Conservation (phyloP, 805 yeast species). For the Candida insectorum region DNA sequence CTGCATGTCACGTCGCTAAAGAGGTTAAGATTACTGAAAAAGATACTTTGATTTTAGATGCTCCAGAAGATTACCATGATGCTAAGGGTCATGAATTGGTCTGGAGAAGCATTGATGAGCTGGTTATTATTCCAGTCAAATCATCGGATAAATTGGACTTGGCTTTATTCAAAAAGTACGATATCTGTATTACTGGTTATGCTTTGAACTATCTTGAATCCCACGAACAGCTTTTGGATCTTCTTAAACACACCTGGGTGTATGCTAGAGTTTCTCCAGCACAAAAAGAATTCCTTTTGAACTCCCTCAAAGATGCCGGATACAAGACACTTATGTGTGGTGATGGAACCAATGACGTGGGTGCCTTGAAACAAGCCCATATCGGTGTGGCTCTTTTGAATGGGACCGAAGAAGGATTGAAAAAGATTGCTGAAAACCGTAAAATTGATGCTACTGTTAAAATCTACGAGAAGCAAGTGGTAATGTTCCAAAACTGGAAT, state of each 20-base stretch:
- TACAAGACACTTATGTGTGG: constrained; percentile 98
- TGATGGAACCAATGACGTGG: constrained; percentile 99
- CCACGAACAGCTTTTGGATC: constrained; percentile 65
- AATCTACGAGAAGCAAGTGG: constrained; percentile 82
- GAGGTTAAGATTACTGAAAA: constrained; percentile 86
- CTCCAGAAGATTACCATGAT: constrained; percentile 67
- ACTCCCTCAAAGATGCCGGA: constrained; percentile 79
- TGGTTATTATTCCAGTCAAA: constrained; percentile 63
- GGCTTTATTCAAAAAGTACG: constrained; percentile 60
- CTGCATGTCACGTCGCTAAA: constrained; percentile 96
- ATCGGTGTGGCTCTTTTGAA: constrained; percentile 96
- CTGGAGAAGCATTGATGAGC: constrained; percentile 84
- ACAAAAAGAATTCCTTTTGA: constrained; percentile 89
- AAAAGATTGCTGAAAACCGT: constrained; percentile 79
- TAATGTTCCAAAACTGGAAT: constrained; percentile 75
- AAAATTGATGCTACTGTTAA: constrained; percentile 59
- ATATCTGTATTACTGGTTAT: constrained; percentile 90
- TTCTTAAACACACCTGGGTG: constrained; percentile 91
- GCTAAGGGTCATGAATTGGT: constrained; percentile 53
- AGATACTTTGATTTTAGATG: constrained; percentile 81
- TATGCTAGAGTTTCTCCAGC: constrained; percentile 96
- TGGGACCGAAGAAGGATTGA: constrained; percentile 93
- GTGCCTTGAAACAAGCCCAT: constrained; percentile 97
- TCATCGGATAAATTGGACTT: constrained; percentile 55
- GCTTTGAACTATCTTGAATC: constrained; percentile 68